Evolutionary conservation across 768 basidiomycete species (phyloP), one percentile per base, ranked within the genome.

Genomic region (Collybiopsis confluens): DNA sequence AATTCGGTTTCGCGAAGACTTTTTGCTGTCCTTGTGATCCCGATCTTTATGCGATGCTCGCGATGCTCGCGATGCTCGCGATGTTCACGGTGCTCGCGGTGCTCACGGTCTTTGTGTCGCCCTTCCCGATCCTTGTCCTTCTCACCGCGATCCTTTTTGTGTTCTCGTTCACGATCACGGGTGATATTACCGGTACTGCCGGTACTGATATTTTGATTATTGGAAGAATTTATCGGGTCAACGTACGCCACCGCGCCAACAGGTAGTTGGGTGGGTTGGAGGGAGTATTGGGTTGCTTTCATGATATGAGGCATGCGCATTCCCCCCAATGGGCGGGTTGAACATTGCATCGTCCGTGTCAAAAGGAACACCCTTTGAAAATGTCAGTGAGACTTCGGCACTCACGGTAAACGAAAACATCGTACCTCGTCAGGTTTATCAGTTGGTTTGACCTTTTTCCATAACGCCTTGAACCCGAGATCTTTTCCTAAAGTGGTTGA

Each of bases 261-360:
- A n/a, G n/a, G n/a, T n/a, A n/a, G 16, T 24, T 30, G 18, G 24
- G 46, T 36, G 37, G 41, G 9, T 28, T 9, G 35, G 42, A 27
- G 43, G 40, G 24, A 35, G 28, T 24, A 26, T 33, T 6, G 49
- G 24, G 4, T 16, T 41, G 41, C 13, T 20, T 28, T 54, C 70
- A 44, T 66, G 69, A 15, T 65, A 69, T n/a, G 72, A 71, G 10
- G 65, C 61, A 13, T 77, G 73, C 16, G 61, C 59, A 21, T 68
- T 53, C 8, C 5, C 24, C 9, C 44, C 70, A 15, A 74, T 67
- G 0, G 83, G 82, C 0, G 88, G 88, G 58, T 80, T 84, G 61
- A 91, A 86, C 85, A 92, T 89, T 0, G 85, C 77, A 58, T 92
- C 91, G 9, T 86, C 83, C 3, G 76, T 80, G 60, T 92, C 83